Evolutionary conservation across 2,329 filamentous ascomycete species (phyloP), one percentile per base, ranked within the genome.

Genomic region (Stagonosporopsis tanaceti): DNA sequence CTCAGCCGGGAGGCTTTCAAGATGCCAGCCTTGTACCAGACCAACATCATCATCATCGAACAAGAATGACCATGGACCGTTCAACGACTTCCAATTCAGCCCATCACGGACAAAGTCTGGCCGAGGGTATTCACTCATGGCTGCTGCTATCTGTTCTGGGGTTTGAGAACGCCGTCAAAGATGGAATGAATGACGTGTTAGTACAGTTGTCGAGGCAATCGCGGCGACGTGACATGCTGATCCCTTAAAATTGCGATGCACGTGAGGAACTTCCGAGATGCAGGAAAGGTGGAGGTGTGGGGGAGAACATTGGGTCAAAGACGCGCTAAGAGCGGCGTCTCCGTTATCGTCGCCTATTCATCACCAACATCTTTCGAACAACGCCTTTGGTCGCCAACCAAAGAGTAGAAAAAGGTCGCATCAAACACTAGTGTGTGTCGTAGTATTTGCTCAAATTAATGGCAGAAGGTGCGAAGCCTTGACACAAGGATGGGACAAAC

Each of bases 31-130:
- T 25, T 81, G 70, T 4, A 67, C 56, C 1, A 86, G 76, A 0
- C 88, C 87, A 41, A 80, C 69, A 65, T 90, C 86, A 47, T 82
- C 77, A 66, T 90, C 87, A 70, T 90, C 88, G 58, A 89, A 89
- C 44, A 85, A 72, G 65, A 90, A 87, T 54, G 82, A 79, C 87
- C 88, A 90, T 6, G 80, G 76, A 0, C 87, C 87, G 62, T 90
- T 85, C 44, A 90, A 82, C 1, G 84, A 84, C 38, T 77, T 72
- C 87, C 87, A 90, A 42, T 77, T 80, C 27, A 87, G 79, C 25
- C 78, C 68, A 30, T 77, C 73, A 52, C 87, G 85, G 51, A 83
- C 70, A 71, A 89, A 89, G 74, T 90, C 87, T 1, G 87, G 87
- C 52, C 88, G 85, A 24, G 87, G 88, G 64, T 90, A 89, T 56